Conservation (phyloP, 176 grass and related monocot species). For the Hsuehochloa calcarea region DNA sequence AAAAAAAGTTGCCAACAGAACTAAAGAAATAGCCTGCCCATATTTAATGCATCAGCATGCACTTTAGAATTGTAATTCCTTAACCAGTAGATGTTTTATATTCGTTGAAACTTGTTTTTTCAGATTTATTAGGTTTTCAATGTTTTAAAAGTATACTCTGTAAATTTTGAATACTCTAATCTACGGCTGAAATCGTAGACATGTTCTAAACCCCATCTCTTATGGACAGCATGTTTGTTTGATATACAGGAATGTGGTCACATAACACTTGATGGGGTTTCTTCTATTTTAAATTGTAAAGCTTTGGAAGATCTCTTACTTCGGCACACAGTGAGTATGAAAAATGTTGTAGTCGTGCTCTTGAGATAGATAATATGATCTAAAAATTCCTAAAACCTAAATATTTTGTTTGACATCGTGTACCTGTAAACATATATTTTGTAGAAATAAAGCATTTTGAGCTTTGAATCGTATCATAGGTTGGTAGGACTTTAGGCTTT, state of each 20-base stretch:
- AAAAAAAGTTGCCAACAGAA: background rate
- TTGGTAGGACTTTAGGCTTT: no score
- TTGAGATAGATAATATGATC: background rate
- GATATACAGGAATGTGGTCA: conserved; percentile 69
- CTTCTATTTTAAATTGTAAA: conserved; percentile 74
- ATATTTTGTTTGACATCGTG: no score
- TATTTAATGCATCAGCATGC: background rate
- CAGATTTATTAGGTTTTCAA: background rate
- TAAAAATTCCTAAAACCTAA: no score
- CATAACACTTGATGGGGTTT: conserved; percentile 61
- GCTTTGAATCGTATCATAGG: no score
- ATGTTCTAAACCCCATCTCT: background rate
- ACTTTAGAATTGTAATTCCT: background rate
- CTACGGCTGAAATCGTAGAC: background rate
- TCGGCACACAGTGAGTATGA: conserved; percentile 68
- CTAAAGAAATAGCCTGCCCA: background rate
- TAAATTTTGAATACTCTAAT: background rate
- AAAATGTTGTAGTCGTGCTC: background rate
- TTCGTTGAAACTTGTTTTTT: background rate
- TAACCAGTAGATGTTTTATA: conserved; percentile 3
- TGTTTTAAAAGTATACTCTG: background rate
- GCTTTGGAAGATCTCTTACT: conserved; percentile 74
- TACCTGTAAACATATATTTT: no score
- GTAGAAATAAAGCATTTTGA: no score
- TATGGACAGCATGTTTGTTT: background rate